Base-by-base conservation (phyloP, 2,329 filamentous ascomycete genomes). In the Cercospora sp. region DNA sequence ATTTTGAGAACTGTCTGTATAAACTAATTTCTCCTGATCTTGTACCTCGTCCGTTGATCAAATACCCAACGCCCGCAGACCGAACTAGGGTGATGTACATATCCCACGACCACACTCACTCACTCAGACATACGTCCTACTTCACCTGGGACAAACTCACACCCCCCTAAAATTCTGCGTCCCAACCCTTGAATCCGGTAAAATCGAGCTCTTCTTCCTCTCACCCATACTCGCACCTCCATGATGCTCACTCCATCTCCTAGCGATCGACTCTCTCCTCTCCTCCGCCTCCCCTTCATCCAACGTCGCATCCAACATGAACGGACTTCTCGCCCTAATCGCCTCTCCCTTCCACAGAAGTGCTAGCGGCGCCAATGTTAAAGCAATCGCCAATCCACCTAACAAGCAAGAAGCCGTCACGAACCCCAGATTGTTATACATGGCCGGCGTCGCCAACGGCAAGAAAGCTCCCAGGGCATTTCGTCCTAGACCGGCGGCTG, bases 381-480 rank as follows among this genome's bases (percentile, higher is more conserved):
- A 71, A 1, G 71, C 71, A 43, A 84, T 66, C 3, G 79, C 81
- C 1, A 82, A 58, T 24, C 83, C 82, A 0, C 78, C 82, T 16
- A 84, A 70, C 40, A 84, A 66, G 32, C 76, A 80, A 63, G 81
- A 82, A 1, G 82, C 83, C 82, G 81, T 84, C 2, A 80, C 74
- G 58, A 82, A 83, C 0, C 82, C 82, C 3, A 85, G 69, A 16
- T 77, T 78, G 1, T 74, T 73, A 68, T 84, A 85, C 79, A 84
- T 79, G 18, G 74, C 77, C 63, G 80, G 78, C 8, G 81, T 79
- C 0, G 82, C 81, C 16, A 85, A 71, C 1, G 82, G 82, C 37
- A 85, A 71, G 51, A 84, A 82, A 0, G 82, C 83, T 0, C 81
- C 80, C 40, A 82, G 80, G 0, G 79, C 65, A 65, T 85, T 85